Base-by-base conservation (phyloP, 257 asterid genomes). In the Nicotiana tomentosiformis region DNA sequence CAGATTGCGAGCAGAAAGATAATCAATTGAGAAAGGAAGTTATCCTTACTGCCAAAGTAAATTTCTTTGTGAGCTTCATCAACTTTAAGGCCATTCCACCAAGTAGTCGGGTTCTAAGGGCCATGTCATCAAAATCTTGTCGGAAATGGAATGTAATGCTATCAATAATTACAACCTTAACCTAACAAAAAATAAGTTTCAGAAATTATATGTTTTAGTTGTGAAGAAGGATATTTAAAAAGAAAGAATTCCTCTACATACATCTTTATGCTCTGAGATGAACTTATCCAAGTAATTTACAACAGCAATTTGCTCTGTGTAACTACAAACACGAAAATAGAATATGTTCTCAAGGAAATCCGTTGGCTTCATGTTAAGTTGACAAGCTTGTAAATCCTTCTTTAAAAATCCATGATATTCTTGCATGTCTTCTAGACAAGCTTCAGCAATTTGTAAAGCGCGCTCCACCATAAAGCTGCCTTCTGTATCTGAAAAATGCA, bases 381-480 rank as follows among this genome's bases (percentile, higher is more conserved):
- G 88, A 84, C 86, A 77, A 79, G 90, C 84, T 60, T 84, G 93
- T 81, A 83, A 78, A 80, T 89, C 90, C 89, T 91, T 96, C 49
- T 84, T 79, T 82, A 91, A 77, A 84, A 91, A 84, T 84, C 86
- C 90, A 81, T 88, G 87, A 78, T 96, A 96, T 86, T 91, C 95
- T 58, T 77, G 89, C 96, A 96, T 90, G 88, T 94, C 99, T 85
- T 90, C 91, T 62, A 90, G 86, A 86, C 99, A 93, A 35, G 99
- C 98, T 90, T 94, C 93, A 0, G 98, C 98, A 78, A 94, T 93
- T 87, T 96, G 99, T 81, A 85, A 83, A 90, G 86, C 98, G 35
- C 99, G 97, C 79, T 94, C 98, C 80, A 92, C 98, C 98, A 92
- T 96, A 83, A 96, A 96, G 87, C 98, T 94, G 82, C 99, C 99